These are phyloP conservation scores for Zymoseptoria pseudotritici DNA, from an alignment of 2,329 filamentous ascomycete species.

Conservation along the genomic window DNA sequence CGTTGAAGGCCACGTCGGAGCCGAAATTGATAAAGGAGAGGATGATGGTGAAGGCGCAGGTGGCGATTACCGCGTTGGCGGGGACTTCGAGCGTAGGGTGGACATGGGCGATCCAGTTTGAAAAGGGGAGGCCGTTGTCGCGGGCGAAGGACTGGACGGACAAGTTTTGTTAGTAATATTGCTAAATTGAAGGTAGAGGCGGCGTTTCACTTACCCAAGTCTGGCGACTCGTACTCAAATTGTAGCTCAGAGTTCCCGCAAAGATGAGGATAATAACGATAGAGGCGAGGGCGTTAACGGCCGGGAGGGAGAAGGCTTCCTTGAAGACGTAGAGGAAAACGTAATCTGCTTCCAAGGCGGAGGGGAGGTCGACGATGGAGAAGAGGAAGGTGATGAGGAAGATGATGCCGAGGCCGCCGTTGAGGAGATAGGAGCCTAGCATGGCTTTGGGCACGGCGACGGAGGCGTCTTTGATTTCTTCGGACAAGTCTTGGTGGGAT, in stretches of 20 bases:
- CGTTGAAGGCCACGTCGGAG: slow-evolving; percentile 26
- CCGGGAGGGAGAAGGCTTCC: slow-evolving; percentile 21
- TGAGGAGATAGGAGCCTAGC: slow-evolving; percentile 22
- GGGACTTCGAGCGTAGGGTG: slow-evolving; percentile 14
- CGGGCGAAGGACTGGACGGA: slow-evolving; percentile 30
- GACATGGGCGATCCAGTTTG: slow-evolving; percentile 14
- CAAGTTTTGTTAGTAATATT: slow-evolving; percentile 21
- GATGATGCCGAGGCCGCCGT: slow-evolving; percentile 31
- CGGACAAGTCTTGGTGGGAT: slow-evolving; percentile 1
- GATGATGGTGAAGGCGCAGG: slow-evolving; percentile 18
- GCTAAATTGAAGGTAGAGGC: not conserved
- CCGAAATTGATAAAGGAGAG: slow-evolving; percentile 24
- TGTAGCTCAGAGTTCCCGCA: slow-evolving; percentile 14
- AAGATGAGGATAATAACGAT: slow-evolving; percentile 22
- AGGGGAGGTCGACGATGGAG: slow-evolving; percentile 28
- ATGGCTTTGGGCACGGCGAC: slow-evolving; percentile 26
- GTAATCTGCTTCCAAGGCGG: slow-evolving; percentile 26
- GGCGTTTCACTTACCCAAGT: slow-evolving; percentile 9
- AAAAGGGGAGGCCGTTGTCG: slow-evolving; percentile 24
- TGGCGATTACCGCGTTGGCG: slow-evolving; percentile 19
- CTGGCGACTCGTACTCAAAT: slow-evolving; percentile 23
- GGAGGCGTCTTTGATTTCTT: slow-evolving; percentile 26
- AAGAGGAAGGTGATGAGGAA: slow-evolving; percentile 25
- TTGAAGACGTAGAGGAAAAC: slow-evolving; percentile 33
- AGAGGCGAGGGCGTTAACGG: slow-evolving; percentile 15